phyloP scores from a whole-genome alignment of 1,284 basidiomycete genomes.

The Puccinia novopanici region DNA sequence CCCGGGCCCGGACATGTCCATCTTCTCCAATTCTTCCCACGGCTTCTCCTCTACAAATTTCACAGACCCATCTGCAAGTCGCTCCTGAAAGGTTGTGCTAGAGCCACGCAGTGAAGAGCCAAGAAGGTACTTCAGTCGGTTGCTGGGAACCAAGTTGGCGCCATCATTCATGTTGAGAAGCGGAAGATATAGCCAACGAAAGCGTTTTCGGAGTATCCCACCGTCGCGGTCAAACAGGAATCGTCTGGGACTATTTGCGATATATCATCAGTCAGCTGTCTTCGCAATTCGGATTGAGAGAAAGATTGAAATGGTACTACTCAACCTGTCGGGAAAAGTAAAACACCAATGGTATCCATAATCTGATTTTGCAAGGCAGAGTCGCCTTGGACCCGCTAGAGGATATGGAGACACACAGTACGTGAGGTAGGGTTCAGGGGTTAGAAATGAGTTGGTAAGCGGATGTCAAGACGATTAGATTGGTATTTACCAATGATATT shows the following conservation, averaged over 20 bases:
- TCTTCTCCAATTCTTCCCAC: constrained; percentile 50
- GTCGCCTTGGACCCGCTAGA: constrained; percentile 43
- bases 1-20: constrained; percentile 43
- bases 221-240: constrained; percentile 28
- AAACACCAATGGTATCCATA: constrained; percentile 46
- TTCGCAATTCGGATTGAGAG: not conserved
- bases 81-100: constrained; percentile 39
- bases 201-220: constrained; percentile 45
- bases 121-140: constrained; percentile 48
- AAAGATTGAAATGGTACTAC: not conserved
- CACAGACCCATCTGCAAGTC: constrained; percentile 35
- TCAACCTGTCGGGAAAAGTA: constrained; percentile 48
- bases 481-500: constrained; percentile 27
- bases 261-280: not conserved
- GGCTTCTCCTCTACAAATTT: constrained; percentile 48
- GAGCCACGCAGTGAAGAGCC: constrained; percentile 44
- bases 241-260: constrained; percentile 44
- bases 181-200: constrained; percentile 48
- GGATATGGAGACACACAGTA: not conserved
- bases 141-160: constrained; percentile 29
- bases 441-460: not conserved
- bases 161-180: constrained; percentile 34
- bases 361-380: constrained; percentile 43
- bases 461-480: not conserved
- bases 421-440: not conserved